Evolutionary conservation across 768 basidiomycete genomes (phyloP), one percentile per base, ranked within the genome.

Genomic region (Boletus insuetus): DNA sequence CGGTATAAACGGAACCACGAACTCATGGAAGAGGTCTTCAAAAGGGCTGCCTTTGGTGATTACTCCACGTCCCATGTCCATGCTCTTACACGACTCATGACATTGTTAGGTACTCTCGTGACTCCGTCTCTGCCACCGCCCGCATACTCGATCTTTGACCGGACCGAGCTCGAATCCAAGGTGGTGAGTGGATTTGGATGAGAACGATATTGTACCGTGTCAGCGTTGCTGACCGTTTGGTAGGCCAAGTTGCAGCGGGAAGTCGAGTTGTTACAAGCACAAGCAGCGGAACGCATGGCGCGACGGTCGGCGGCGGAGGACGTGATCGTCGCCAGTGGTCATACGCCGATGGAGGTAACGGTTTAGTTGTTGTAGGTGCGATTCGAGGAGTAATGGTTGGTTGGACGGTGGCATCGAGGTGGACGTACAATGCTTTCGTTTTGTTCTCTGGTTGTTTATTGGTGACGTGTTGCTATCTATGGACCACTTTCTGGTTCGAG

Each of bases 1-100:
- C 78, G 90, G 35, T 93, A 91, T 64, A 81, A 79, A 59, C 83
- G 89, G 7, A 93, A 93, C 63, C 89, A 92, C 63, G 90, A 91
- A 42, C 75, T 87, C 56, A 93, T 93, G 89, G 86, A 86, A 64
- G 87, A 87, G 41, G 86, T 93, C 2, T 91, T 93, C 69, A 78
- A 77, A 59, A 79, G 82, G 59, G 89, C 90, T 22, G 87, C 86
- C 1, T 87, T 83, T 62, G 82, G 89, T 60, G 47, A 45, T 37
- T 26, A 35, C 41, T 10, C 2, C 24, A 20, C 42, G 9, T 13
- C 4, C 11, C 24, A 1, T 7, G 0, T 14, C 3, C 6, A n/a
- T 34, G 5, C 35, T n/a, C 4, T 9, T 8, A 19, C 22, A n/a
- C 3, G 17, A 41, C 52, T 58, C 14, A 54, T 29, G 13, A 0